Conservation (phyloP, 345 rosid genomes). For the Eucalyptus microcorys region DNA sequence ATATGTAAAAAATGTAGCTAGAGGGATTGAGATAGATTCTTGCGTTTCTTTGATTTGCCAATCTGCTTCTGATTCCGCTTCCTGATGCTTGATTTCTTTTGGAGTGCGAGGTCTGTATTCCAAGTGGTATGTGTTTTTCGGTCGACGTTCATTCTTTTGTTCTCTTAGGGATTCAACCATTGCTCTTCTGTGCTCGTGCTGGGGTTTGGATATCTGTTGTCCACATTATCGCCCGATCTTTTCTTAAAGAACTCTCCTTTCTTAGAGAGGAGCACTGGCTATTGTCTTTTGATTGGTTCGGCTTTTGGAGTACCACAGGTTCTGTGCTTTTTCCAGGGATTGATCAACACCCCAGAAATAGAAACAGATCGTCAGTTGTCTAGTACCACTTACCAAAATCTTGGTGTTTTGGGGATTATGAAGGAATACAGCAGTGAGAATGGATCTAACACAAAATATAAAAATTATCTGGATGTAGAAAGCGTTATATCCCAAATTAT, state of each 20-base stretch:
- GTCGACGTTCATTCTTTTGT: neutral
- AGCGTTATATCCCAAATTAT: neutral
- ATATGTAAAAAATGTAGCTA: neutral
- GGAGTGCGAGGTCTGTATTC: neutral
- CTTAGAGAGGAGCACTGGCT: neutral
- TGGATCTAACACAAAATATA: neutral
- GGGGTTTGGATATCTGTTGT: neutral
- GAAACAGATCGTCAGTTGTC: neutral
- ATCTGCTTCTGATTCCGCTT: neutral
- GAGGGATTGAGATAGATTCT: neutral
- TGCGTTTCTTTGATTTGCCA: neutral
- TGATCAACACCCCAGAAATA: too few relatives aligned
- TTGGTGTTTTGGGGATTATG: neutral
- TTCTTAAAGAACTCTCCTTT: neutral
- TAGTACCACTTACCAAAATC: neutral
- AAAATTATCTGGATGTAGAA: neutral
- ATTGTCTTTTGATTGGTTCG: neutral
- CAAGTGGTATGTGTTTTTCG: too few relatives aligned
- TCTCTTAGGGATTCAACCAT: neutral
- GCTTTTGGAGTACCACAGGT: neutral
- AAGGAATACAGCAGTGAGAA: neutral
- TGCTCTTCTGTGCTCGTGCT: neutral
- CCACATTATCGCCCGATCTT: neutral
- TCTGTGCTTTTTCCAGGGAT: too few relatives aligned
- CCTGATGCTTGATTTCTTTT: neutral